phyloP scores from a whole-genome alignment of 2,329 filamentous ascomycete genomes.

The Rhynchosporium secalis region DNA sequence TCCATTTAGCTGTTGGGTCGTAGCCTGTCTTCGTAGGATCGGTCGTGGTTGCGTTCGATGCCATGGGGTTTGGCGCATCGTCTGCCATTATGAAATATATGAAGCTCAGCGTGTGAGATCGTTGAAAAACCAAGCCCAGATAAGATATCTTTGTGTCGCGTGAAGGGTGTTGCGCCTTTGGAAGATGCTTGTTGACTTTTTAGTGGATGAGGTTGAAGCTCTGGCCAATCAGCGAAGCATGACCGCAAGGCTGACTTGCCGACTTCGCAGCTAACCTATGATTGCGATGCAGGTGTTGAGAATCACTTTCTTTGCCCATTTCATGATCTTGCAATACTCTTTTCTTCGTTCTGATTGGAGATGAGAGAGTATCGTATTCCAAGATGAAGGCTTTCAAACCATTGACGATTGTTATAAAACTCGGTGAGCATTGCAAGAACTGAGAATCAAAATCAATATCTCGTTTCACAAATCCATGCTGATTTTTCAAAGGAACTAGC shows the following conservation, averaged over 20 bases:
- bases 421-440: slow-evolving; percentile 49
- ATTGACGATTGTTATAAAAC: slow-evolving; percentile 68
- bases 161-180: slow-evolving; percentile 1
- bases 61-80: slow-evolving; percentile 9
- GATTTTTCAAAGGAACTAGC: slow-evolving; percentile 71
- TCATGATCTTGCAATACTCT: neutral
- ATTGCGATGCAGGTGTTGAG: neutral
- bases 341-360: neutral
- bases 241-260: slow-evolving; percentile 12
- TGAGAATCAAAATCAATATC: neutral
- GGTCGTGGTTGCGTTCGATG: slow-evolving; percentile 43
- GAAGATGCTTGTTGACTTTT: slow-evolving; percentile 6
- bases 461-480: slow-evolving; percentile 19
- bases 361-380: slow-evolving; percentile 8
- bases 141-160: neutral
- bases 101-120: neutral
- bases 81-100: slow-evolving; percentile 19
- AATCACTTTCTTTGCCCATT: slow-evolving; percentile 1
- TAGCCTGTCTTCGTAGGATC: slow-evolving; percentile 63
- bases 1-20: slow-evolving; percentile 65
- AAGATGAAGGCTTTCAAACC: slow-evolving; percentile 54
- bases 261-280: slow-evolving; percentile 13
- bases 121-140: neutral
- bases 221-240: slow-evolving; percentile 4
- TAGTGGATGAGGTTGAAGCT: slow-evolving; percentile 1